These are phyloP conservation scores for Tagetes erecta DNA, from an alignment of 129 eudicot genomes.

Conservation along the genomic window DNA sequence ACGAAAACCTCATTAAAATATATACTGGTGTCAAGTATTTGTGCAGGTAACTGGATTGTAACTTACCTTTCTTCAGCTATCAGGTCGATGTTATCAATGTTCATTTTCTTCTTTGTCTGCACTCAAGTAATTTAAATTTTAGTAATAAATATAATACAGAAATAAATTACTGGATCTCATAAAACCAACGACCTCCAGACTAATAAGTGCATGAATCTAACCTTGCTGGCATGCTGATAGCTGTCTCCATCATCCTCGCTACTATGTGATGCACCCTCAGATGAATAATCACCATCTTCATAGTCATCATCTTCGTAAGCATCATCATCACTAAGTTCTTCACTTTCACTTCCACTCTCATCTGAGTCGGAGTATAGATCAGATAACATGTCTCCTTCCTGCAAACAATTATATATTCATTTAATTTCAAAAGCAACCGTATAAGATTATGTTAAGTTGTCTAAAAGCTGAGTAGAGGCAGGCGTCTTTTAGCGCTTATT, in stretches of 20 bases:
- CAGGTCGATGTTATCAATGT: slow-evolving; percentile 66
- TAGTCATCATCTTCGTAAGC: slow-evolving; percentile 55
- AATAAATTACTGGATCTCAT: not conserved
- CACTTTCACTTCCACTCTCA: slow-evolving; percentile 84
- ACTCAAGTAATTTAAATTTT: slow-evolving; percentile 31
- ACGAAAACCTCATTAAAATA: not conserved
- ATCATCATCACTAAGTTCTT: slow-evolving; percentile 69
- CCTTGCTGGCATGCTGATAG: slow-evolving; percentile 44
- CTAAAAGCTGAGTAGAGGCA: not conserved
- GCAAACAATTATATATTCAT: slow-evolving; percentile 31
- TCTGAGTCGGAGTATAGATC: slow-evolving; percentile 82
- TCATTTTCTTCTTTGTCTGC: slow-evolving; percentile 75
- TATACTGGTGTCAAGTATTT: not conserved
- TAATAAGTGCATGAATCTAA: slow-evolving; percentile 30
- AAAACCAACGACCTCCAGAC: slow-evolving; percentile 1
- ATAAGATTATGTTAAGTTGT: slow-evolving; percentile 1
- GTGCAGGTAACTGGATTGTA: slow-evolving; percentile 10
- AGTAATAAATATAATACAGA: slow-evolving; percentile 10
- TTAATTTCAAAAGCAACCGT: slow-evolving; percentile 6
- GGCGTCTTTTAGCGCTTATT: not conserved
- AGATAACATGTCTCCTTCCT: slow-evolving; percentile 69
- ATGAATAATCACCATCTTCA: slow-evolving; percentile 50
- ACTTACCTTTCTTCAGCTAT: slow-evolving; percentile 73
- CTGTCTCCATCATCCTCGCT: slow-evolving; percentile 43
- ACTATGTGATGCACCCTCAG: slow-evolving; percentile 57